These are phyloP conservation scores for Colletotrichum magnum DNA, from an alignment of 2,329 filamentous ascomycete species.

Conservation along the genomic window DNA sequence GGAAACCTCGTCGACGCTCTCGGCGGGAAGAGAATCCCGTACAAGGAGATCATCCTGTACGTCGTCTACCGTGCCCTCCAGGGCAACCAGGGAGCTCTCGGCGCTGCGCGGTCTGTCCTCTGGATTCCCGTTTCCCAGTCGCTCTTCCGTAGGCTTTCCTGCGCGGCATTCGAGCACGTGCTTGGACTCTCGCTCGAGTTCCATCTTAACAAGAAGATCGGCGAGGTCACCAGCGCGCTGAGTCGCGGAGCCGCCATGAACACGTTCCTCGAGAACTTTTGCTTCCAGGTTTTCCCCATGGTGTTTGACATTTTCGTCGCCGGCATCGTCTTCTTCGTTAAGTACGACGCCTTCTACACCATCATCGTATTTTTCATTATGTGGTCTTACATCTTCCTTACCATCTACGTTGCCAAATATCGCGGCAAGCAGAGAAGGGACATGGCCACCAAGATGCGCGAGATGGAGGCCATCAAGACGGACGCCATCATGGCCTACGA, in stretches of 20 bases:
- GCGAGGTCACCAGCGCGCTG: slow-evolving; percentile 65
- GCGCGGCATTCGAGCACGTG: slow-evolving; percentile 63
- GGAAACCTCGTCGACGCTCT: slow-evolving; percentile 57
- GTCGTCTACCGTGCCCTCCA: slow-evolving; percentile 60
- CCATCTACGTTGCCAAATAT: slow-evolving; percentile 65
- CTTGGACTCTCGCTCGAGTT: slow-evolving; percentile 63
- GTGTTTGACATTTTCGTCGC: slow-evolving; percentile 65
- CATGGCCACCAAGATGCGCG: slow-evolving; percentile 59
- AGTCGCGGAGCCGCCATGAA: slow-evolving; percentile 63
- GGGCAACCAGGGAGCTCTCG: slow-evolving; percentile 60
- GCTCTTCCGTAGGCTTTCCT: slow-evolving; percentile 58
- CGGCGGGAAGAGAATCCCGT: slow-evolving; percentile 57
- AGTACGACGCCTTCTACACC: slow-evolving; percentile 63
- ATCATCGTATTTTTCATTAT: slow-evolving; percentile 63
- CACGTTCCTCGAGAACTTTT: slow-evolving; percentile 63
- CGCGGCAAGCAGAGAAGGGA: slow-evolving; percentile 59
- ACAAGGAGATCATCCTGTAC: slow-evolving; percentile 59
- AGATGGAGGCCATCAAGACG: slow-evolving; percentile 59
- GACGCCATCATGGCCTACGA: slow-evolving; percentile 65
- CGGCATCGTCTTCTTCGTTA: slow-evolving; percentile 59
- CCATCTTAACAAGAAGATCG: slow-evolving; percentile 65
- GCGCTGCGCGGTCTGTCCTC: slow-evolving; percentile 57
- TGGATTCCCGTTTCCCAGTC: slow-evolving; percentile 65
- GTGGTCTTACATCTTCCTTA: slow-evolving; percentile 65
- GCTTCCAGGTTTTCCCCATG: slow-evolving; percentile 66